Percentiles rank a stretch among this genome's conserved stretches.
phyloP scores from a whole-genome alignment of 2,329 filamentous ascomycete genomes.

The Colletotrichum theobromicola region DNA sequence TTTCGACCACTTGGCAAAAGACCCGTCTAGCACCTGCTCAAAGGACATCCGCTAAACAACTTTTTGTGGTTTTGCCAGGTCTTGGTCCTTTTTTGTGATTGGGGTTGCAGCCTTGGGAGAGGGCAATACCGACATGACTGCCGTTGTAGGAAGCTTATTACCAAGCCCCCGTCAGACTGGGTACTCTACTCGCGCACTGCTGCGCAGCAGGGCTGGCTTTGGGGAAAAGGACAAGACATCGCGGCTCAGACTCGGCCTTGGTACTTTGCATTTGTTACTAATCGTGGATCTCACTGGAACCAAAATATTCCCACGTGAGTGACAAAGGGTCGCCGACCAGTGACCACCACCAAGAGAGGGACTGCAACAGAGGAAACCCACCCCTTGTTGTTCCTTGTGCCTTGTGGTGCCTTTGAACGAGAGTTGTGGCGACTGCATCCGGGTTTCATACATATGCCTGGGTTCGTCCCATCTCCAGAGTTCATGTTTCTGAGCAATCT shows the following conservation, averaged over 20 bases:
- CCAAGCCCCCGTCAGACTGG: conserved; percentile 4
- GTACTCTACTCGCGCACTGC: background rate
- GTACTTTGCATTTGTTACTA: background rate
- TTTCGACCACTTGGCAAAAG: background rate
- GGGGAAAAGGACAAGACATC: background rate
- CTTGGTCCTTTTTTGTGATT: background rate
- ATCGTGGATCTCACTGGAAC: background rate
- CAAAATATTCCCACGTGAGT: background rate
- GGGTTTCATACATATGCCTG: conserved; percentile 7
- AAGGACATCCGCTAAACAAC: background rate
- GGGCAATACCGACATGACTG: background rate
- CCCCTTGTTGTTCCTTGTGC: background rate
- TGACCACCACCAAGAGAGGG: background rate
- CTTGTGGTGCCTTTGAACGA: background rate
- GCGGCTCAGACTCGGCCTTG: background rate
- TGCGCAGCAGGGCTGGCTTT: background rate
- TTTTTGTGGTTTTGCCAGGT: background rate
- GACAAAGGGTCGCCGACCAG: background rate
- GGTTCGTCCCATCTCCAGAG: conserved; percentile 13
- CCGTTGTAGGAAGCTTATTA: conserved; percentile 18
- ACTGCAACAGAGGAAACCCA: background rate
- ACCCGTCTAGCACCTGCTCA: background rate
- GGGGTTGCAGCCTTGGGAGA: background rate
- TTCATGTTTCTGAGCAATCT: background rate
- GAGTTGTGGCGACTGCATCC: background rate